A percentile compares a stretch with the other conserved stretches of the same genome.
Conservation (phyloP, 768 basidiomycete genomes). For the Tephrocybe sp. region DNA sequence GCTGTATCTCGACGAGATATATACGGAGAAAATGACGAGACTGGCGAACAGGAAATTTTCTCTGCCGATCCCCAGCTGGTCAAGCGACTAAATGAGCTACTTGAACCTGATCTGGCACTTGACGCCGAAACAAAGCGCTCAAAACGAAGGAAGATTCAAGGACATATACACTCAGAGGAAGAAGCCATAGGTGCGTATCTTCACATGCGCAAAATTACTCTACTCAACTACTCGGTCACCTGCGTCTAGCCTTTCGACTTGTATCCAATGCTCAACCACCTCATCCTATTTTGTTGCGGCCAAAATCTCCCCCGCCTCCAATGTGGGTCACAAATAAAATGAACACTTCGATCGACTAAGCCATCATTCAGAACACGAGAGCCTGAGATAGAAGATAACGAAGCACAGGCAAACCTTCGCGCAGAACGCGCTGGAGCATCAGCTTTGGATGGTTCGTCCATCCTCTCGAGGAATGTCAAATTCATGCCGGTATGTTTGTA, state of each 20-base stretch:
- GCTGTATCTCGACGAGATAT: conserved; percentile 36
- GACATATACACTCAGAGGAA: background rate
- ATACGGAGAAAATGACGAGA: conserved; percentile 14
- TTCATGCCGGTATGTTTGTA: conserved; percentile 15
- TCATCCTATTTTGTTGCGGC: conserved; percentile 39
- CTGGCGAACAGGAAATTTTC: background rate
- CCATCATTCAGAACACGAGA: conserved; percentile 38
- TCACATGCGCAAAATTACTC: background rate
- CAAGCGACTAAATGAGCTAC: conserved; percentile 17
- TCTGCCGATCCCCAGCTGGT: conserved; percentile 15
- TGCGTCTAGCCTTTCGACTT: conserved; percentile 45
- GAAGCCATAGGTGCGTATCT: conserved; percentile 7
- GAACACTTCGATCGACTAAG: background rate
- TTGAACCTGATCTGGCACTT: conserved; percentile 12
- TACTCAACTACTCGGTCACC: background rate
- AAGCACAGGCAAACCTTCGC: conserved; percentile 42
- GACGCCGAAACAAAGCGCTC: conserved; percentile 1
- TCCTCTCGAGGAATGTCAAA: conserved; percentile 24
- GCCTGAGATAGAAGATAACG: conserved; percentile 51
- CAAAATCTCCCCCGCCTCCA: conserved; percentile 39
- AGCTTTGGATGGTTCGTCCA: conserved; percentile 37
- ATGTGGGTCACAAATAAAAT: conserved; percentile 28
- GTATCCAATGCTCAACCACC: conserved; percentile 41
- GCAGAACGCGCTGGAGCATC: conserved; percentile 34
- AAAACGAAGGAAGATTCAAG: conserved; percentile 12